phyloP scores from a whole-genome alignment of 768 basidiomycete genomes.

The Amanita rimosa region DNA sequence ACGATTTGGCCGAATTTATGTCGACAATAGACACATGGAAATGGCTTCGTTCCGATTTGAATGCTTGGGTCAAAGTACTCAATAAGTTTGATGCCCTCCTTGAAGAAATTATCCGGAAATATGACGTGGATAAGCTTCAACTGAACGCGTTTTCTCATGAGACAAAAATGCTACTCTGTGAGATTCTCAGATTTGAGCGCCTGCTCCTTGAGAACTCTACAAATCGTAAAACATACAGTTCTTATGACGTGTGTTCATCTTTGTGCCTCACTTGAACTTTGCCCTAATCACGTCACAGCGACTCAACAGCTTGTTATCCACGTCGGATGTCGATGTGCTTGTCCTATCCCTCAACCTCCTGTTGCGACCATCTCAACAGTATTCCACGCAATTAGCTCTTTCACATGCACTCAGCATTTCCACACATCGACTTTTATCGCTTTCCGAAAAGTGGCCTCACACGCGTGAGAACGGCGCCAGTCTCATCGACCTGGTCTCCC shows the following conservation, averaged over 20 bases:
- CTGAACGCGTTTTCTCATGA: constrained; percentile 62
- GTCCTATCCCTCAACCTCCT: constrained; percentile 75
- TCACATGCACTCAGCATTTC: constrained; percentile 76
- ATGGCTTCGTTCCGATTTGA: constrained; percentile 94
- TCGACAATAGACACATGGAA: constrained; percentile 71
- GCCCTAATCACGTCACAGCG: constrained; percentile 40
- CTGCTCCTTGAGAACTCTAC: constrained; percentile 95
- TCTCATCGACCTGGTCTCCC: constrained; percentile 59
- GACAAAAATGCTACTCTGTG: constrained; percentile 64
- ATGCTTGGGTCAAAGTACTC: constrained; percentile 91
- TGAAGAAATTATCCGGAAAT: constrained; percentile 71
- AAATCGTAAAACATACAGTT: constrained; percentile 90
- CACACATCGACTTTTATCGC: constrained; percentile 67
- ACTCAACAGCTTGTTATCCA: constrained; percentile 77
- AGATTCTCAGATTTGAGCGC: constrained; percentile 82
- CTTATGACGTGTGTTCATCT: constrained; percentile 69
- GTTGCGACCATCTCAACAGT: constrained; percentile 90
- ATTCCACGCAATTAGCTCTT: constrained; percentile 78
- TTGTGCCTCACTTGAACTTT: constrained; percentile 1
- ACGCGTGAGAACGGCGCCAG: constrained; percentile 72
- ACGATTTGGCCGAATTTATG: constrained; percentile 62
- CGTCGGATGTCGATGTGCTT: constrained; percentile 83
- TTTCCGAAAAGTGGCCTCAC: constrained; percentile 79
- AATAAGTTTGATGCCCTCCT: constrained; percentile 92
- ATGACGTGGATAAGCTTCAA: constrained; percentile 81